Evolutionary conservation across 2,329 filamentous ascomycete species (phyloP).

Genomic region (Penicillium sp.): DNA sequence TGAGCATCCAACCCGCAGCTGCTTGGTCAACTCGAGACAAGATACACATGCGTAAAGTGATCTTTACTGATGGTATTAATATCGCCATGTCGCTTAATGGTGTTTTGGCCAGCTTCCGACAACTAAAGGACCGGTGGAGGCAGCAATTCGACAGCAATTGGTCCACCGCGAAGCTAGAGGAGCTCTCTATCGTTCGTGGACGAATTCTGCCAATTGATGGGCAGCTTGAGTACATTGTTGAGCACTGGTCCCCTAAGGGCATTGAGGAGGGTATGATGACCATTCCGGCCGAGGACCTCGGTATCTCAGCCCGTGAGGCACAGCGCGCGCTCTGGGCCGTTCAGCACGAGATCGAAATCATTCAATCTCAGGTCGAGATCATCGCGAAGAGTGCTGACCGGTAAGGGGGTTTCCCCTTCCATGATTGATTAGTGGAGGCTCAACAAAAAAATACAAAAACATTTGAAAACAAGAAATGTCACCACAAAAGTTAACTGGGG

Average conservation of each 20-base stretch:
- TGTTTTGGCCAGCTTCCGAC: background rate
- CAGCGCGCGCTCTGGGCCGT: constrained; percentile 1
- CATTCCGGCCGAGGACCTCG: background rate
- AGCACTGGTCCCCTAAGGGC: constrained; percentile 9
- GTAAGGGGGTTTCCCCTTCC: background rate
- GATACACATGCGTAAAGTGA: constrained; percentile 9
- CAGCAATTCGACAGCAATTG: background rate
- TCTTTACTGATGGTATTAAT: constrained; percentile 12
- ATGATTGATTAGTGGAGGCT: background rate
- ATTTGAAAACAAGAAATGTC: background rate
- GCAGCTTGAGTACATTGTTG: background rate
- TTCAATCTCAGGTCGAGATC: background rate
- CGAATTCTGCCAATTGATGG: constrained; percentile 5
- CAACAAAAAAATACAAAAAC: background rate
- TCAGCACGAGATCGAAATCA: constrained; percentile 7
- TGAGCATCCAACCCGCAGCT: background rate
- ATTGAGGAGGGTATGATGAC: constrained; percentile 1
- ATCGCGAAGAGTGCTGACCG: background rate
- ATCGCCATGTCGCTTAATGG: constrained; percentile 2
- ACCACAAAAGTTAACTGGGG: background rate
- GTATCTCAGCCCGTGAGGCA: constrained; percentile 5
- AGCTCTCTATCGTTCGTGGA: constrained; percentile 2
- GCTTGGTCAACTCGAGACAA: constrained; percentile 1
- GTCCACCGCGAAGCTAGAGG: constrained; percentile 8
- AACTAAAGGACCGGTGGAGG: constrained; percentile 6